Base-by-base conservation (phyloP, 805 yeast species). In the Candida montana region DNA sequence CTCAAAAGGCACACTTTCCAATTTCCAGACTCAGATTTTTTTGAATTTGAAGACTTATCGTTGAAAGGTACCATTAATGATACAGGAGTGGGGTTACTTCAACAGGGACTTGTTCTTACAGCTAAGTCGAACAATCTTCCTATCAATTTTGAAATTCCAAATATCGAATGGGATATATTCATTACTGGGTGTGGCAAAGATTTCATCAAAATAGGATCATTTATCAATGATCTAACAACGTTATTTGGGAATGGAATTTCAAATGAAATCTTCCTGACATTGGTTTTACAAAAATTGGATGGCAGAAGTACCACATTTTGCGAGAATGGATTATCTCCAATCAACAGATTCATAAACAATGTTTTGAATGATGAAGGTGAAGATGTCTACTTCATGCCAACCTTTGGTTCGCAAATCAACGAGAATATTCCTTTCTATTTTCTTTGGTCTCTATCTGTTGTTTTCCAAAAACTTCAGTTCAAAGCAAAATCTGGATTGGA, bases 131-230 rank as follows among this genome's bases (percentile, higher is more conserved):
- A 12, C n/a, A 27, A 8, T 27, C n/a, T 27, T 27, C 13, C 13
- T 5, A 21, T 23, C 4, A 21, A 21, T 8, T 4, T 38, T 10
- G 15, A 35, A 3, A 5, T 43, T 1, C 40, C 42, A 7, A 23
- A 35, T 12, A 36, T 53, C 6, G 54, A 51, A 12, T 53, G 57
- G 55, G 55, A 51, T 23, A 20, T 46, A 8, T 48, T 44, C 16
- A 34, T 50, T 13, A 47, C 42, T 8, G 53, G 51, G 1, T 53
- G 57, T 33, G 34, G 35, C 9, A 10, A 24, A 10, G 36, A 31
- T 3, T 18, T 11, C 12, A 15, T 48, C 4, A 9, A 11, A 10
- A 27, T 48, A 7, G 26, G 23, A 3, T 33, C 37, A 7, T 13
- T 24, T 2, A 4, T 23, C 15, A 21, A 16, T 16, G 35, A 33